These are phyloP conservation scores for Cladorrhinum sp. DNA, from an alignment of 2,329 filamentous ascomycete genomes.

Conservation along the genomic window DNA sequence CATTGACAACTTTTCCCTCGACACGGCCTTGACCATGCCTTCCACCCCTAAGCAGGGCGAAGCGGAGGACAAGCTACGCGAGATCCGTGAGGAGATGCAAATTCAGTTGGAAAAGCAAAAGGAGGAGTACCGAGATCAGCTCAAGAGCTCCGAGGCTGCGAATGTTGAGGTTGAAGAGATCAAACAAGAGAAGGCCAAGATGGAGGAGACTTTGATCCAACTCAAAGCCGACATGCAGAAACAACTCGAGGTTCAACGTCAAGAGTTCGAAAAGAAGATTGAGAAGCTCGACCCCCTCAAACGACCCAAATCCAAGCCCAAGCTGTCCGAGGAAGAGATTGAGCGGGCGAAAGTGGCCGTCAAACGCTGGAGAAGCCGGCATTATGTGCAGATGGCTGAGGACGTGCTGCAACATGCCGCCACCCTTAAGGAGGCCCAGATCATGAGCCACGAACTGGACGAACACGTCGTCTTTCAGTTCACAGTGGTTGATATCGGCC, in stretches of 20 bases:
- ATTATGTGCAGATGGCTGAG: slow-evolving; percentile 93
- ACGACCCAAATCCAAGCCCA: slow-evolving; percentile 57
- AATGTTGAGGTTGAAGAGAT: slow-evolving; percentile 81
- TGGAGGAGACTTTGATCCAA: slow-evolving; percentile 75
- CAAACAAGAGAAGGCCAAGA: slow-evolving; percentile 74
- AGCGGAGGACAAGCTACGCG: slow-evolving; percentile 69
- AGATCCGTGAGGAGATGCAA: slow-evolving; percentile 80
- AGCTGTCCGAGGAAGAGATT: slow-evolving; percentile 69
- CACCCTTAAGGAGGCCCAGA: slow-evolving; percentile 88
- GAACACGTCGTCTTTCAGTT: slow-evolving; percentile 95
- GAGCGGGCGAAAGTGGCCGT: slow-evolving; percentile 64
- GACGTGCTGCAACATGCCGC: slow-evolving; percentile 83
- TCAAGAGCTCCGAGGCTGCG: slow-evolving; percentile 70
- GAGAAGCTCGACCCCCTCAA: slow-evolving; percentile 69
- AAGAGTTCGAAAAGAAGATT: slow-evolving; percentile 79
- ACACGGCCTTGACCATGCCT: slow-evolving; percentile 90
- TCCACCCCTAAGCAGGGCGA: slow-evolving; percentile 81
- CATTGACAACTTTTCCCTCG: slow-evolving; percentile 91
- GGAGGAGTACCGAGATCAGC: slow-evolving; percentile 74
- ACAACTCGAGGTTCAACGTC: slow-evolving; percentile 78
- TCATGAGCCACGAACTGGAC: slow-evolving; percentile 96
- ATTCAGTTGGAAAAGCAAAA: slow-evolving; percentile 78
- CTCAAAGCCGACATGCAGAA: slow-evolving; percentile 87
- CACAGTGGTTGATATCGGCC: slow-evolving; percentile 82
- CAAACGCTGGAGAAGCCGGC: slow-evolving; percentile 75